These are phyloP conservation scores for Candolleomyces efflorescens DNA, from an alignment of 768 basidiomycete genomes.

Conservation along the genomic window DNA sequence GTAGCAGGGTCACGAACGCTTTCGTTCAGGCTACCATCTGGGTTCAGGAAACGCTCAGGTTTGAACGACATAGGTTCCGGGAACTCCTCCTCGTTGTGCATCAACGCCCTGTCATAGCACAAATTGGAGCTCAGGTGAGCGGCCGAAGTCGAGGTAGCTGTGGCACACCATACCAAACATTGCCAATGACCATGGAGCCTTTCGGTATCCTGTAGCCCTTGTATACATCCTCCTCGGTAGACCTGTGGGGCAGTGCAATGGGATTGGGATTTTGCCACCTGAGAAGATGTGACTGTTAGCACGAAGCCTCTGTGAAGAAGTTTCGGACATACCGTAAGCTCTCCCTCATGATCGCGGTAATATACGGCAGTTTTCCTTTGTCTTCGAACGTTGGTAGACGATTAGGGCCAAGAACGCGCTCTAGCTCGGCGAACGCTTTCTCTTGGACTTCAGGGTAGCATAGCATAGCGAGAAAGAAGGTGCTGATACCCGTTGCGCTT, in stretches of 20 bases:
- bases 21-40: slow-evolving; percentile 1
- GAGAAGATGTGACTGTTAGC: not conserved
- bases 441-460: slow-evolving; percentile 27
- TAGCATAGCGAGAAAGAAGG: slow-evolving; percentile 6
- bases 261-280: slow-evolving; percentile 25
- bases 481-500: not conserved
- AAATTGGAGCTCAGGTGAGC: not conserved
- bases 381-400: slow-evolving; percentile 32
- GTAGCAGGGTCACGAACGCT: slow-evolving; percentile 3
- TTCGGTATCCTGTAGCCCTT: slow-evolving; percentile 38
- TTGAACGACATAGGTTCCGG: slow-evolving; percentile 16
- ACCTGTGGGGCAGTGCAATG: slow-evolving; percentile 22
- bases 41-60: slow-evolving; percentile 14
- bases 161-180: slow-evolving; percentile 20
- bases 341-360: slow-evolving; percentile 31
- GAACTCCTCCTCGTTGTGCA: slow-evolving; percentile 15
- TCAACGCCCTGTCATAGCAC: slow-evolving; percentile 15
- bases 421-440: slow-evolving; percentile 37
- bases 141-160: not conserved
- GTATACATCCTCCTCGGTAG: slow-evolving; percentile 34
- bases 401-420: slow-evolving; percentile 20
- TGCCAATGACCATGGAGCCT: slow-evolving; percentile 26
- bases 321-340: slow-evolving; percentile 16
- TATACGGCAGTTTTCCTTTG: slow-evolving; percentile 28
- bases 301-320: not conserved